phyloP scores from a whole-genome alignment of 371 early-diverging fungal genomes.

The Mortierella sp. region DNA sequence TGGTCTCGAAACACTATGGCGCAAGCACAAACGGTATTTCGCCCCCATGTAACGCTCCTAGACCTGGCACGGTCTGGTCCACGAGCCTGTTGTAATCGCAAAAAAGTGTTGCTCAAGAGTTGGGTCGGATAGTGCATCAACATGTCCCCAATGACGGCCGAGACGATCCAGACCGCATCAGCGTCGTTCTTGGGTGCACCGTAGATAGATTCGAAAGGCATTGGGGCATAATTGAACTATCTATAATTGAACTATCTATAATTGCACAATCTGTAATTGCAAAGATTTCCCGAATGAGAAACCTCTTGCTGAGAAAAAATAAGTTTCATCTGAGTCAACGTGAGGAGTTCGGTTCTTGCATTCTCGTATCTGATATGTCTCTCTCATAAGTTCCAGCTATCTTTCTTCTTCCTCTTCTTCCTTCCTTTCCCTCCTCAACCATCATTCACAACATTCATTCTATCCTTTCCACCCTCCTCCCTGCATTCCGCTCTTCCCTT shows the following conservation, averaged over 20 bases:
- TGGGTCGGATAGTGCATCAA: slow-evolving; percentile 12
- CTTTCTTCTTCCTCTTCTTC: background rate
- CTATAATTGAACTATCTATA: too few species aligned
- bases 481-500: background rate
- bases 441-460: background rate
- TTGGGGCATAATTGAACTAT: too few species aligned
- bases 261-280: too few species aligned
- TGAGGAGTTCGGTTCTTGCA: background rate
- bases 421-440: background rate
- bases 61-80: background rate
- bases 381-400: too few species aligned
- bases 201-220: too few species aligned
- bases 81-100: background rate
- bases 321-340: slow-evolving; percentile 30
- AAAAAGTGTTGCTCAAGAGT: background rate
- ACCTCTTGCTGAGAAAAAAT: background rate
- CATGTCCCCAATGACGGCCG: slow-evolving; percentile 6
- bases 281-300: background rate
- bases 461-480: background rate
- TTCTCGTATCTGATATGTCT: background rate
- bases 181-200: slow-evolving; percentile 18
- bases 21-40: slow-evolving; percentile 24
- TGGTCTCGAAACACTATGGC: background rate
- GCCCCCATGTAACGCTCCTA: slow-evolving; percentile 23
- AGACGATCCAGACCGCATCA: slow-evolving; percentile 6